A percentile compares a stretch with the other conserved stretches of the same genome.
phyloP scores from a whole-genome alignment of 2,329 filamentous ascomycete species.

The Calonectria pteridis region DNA sequence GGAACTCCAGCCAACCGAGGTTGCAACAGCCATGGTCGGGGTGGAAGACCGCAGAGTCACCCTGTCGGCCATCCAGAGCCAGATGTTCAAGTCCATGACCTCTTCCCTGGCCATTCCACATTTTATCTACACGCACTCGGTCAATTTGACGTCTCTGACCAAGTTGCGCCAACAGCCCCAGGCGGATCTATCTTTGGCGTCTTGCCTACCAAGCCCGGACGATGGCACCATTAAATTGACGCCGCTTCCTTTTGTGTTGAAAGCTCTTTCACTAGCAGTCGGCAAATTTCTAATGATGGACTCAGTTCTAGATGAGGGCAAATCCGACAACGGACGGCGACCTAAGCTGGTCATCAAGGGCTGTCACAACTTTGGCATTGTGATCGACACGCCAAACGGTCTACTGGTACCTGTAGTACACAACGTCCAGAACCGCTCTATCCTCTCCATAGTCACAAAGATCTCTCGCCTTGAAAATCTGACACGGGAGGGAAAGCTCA shows the following conservation, averaged over 20 bases:
- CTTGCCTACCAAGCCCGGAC: not conserved
- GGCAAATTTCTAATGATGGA: not conserved
- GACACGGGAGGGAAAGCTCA: constrained; percentile 1
- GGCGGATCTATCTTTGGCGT: not conserved
- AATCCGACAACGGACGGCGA: not conserved
- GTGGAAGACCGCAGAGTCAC: not conserved
- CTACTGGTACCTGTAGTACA: constrained; percentile 24
- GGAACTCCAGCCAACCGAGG: not conserved
- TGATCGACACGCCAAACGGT: constrained; percentile 17
- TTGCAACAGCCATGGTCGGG: not conserved
- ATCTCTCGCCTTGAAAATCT: not conserved
- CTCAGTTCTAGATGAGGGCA: not conserved
- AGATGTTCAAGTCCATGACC: constrained; percentile 31
- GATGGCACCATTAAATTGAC: not conserved
- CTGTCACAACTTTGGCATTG: constrained; percentile 24
- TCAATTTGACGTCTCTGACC: constrained; percentile 12
- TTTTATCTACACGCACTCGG: constrained; percentile 25
- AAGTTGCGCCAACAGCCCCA: not conserved
- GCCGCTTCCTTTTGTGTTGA: constrained; percentile 16
- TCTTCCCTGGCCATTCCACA: constrained; percentile 19
- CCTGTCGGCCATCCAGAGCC: constrained; percentile 4
- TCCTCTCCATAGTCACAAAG: constrained; percentile 6
- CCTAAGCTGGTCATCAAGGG: not conserved
- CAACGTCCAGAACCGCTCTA: constrained; percentile 19
- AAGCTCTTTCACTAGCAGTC: constrained; percentile 17